Conservation (phyloP, 2,329 filamentous ascomycete genomes). For the Sporothrix protearum region DNA sequence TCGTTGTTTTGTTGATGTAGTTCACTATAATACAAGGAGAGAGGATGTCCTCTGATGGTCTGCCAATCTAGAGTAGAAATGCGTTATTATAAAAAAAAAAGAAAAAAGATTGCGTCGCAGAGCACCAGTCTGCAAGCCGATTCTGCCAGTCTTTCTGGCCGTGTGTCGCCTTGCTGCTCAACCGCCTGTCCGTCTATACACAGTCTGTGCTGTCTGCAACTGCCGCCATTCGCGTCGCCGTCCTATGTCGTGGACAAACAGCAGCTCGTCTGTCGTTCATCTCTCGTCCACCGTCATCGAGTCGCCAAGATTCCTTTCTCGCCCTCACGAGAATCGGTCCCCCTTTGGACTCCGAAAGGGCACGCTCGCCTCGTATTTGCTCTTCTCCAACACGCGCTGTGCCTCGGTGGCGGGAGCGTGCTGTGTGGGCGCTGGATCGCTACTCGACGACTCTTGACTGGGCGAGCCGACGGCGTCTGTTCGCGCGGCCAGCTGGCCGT, state of each 20-base stretch:
- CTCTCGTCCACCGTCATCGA: not conserved
- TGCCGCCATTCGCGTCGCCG: not conserved
- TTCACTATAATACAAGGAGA: not conserved
- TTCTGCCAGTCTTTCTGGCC: not conserved
- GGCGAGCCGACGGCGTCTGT: slow-evolving; percentile 60
- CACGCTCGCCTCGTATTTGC: slow-evolving; percentile 79
- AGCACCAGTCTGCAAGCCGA: not conserved
- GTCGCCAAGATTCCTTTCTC: too few species aligned
- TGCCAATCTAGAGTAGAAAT: slow-evolving; percentile 12
- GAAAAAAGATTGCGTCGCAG: not conserved
- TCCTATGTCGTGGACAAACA: not conserved
- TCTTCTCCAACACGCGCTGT: slow-evolving; percentile 68
- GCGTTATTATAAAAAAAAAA: too few species aligned
- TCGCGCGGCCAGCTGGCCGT: slow-evolving; percentile 45
- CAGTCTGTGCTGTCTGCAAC: not conserved
- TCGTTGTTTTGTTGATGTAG: not conserved
- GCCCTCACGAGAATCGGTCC: slow-evolving; percentile 68
- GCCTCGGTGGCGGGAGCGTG: slow-evolving; percentile 72
- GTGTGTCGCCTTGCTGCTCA: too few species aligned
- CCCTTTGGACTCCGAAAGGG: slow-evolving; percentile 78
- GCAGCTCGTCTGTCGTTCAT: not conserved
- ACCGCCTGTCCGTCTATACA: not conserved
- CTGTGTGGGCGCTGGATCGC: slow-evolving; percentile 77
- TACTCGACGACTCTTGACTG: slow-evolving; percentile 73
- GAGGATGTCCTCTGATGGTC: not conserved